These are phyloP conservation scores for Epicoccum sorghinum DNA, from an alignment of 2,329 filamentous ascomycete genomes.

Conservation along the genomic window DNA sequence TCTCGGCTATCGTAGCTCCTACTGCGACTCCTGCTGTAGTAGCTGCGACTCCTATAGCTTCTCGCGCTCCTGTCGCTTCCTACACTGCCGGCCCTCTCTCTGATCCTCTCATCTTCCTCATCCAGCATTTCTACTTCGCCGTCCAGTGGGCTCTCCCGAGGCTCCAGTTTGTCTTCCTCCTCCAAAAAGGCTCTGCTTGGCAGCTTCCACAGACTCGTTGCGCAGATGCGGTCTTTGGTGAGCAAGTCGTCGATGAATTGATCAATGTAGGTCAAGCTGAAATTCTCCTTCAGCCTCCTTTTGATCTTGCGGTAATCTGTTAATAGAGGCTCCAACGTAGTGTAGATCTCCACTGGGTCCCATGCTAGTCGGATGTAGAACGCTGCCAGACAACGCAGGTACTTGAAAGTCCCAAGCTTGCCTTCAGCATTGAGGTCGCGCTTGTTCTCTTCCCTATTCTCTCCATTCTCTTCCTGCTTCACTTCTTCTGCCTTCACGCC, in stretches of 20 bases:
- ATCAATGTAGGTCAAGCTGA: slow-evolving; percentile 80
- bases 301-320: slow-evolving; percentile 84
- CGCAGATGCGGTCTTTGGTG: slow-evolving; percentile 87
- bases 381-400: slow-evolving; percentile 83
- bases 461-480: slow-evolving; percentile 11
- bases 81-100: slow-evolving; percentile 17
- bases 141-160: slow-evolving; percentile 80
- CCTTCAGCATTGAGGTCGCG: slow-evolving; percentile 36
- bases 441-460: slow-evolving; percentile 46
- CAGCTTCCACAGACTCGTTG: slow-evolving; percentile 91
- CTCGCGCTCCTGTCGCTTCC: slow-evolving; percentile 20
- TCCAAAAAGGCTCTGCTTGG: slow-evolving; percentile 81
- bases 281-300: slow-evolving; percentile 75
- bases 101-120: slow-evolving; percentile 22
- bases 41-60: slow-evolving; percentile 8
- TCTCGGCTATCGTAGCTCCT: slow-evolving; percentile 18
- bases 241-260: slow-evolving; percentile 93
- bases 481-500: slow-evolving; percentile 12
- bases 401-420: slow-evolving; percentile 63
- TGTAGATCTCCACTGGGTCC: slow-evolving; percentile 79
- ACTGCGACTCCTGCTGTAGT: slow-evolving; percentile 17
- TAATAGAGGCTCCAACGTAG: slow-evolving; percentile 79
- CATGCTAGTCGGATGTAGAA: slow-evolving; percentile 95
- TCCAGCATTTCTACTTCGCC: slow-evolving; percentile 70
- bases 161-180: slow-evolving; percentile 86